Percentiles rank a stretch among this genome's conserved stretches.
phyloP scores from a whole-genome alignment of 495 filamentous ascomycete genomes.

The Pyrenula aspistea region DNA sequence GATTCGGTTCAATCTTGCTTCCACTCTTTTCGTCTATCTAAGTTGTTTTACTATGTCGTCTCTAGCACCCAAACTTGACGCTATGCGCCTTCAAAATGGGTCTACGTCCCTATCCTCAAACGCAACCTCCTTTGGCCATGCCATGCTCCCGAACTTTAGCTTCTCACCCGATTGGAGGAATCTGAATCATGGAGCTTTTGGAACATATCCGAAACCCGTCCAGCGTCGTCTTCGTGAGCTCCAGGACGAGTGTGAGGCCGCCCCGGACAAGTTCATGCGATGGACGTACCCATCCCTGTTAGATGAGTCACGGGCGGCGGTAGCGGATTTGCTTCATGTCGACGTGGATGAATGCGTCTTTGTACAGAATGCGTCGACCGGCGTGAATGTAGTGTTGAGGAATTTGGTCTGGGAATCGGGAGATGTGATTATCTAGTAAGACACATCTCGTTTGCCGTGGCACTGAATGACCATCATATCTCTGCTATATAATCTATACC shows the following conservation, averaged over 20 bases:
- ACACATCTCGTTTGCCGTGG: too few species aligned
- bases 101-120: neutral
- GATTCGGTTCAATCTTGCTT: too few species aligned
- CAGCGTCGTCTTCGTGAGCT: constrained; percentile 41
- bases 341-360: constrained; percentile 56
- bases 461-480: too few species aligned
- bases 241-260: constrained; percentile 47
- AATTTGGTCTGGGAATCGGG: constrained; percentile 48
- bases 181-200: constrained; percentile 79
- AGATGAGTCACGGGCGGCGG: constrained; percentile 46
- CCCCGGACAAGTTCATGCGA: constrained; percentile 63
- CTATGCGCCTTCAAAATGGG: neutral
- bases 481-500: too few species aligned
- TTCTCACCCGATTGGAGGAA: constrained; percentile 57
- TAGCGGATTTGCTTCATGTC: constrained; percentile 52
- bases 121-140: constrained; percentile 37
- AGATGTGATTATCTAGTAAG: constrained; percentile 44
- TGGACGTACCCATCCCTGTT: constrained; percentile 46
- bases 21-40: too few species aligned
- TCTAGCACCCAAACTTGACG: neutral
- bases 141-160: constrained; percentile 58
- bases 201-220: constrained; percentile 54
- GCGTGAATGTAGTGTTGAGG: constrained; percentile 67
- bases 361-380: constrained; percentile 71
- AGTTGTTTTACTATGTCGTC: too few species aligned